Conservation (phyloP, 495 filamentous ascomycete genomes). For the Mytilinidion resinicola region DNA sequence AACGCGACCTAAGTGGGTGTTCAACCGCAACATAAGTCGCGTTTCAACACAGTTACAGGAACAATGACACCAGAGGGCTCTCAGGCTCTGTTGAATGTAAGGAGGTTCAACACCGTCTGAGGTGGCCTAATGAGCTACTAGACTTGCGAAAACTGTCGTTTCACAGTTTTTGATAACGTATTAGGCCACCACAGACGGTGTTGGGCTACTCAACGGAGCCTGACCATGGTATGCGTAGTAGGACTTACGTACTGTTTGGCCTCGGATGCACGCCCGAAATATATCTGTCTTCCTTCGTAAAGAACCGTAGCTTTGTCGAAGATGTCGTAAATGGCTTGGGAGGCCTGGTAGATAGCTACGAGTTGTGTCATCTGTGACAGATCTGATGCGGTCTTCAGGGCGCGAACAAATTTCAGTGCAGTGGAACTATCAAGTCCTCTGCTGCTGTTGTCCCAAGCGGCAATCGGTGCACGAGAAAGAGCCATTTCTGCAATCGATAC, state of each 20-base stretch:
- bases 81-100: no score
- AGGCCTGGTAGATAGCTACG: slow-evolving; percentile 83
- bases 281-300: slow-evolving; percentile 79
- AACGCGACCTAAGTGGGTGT: no score
- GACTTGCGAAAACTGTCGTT: no score
- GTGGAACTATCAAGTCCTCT: slow-evolving; percentile 74
- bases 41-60: no score
- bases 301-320: slow-evolving; percentile 76
- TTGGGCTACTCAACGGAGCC: no score
- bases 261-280: slow-evolving; percentile 57
- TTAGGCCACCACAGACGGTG: no score
- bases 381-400: slow-evolving; percentile 58
- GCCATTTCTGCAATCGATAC: slow-evolving; percentile 69
- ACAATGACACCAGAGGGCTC: no score
- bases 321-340: slow-evolving; percentile 59
- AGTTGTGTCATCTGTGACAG: slow-evolving; percentile 58
- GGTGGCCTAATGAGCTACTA: no score
- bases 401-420: slow-evolving; percentile 70
- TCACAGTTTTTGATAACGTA: no score
- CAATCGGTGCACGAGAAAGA: slow-evolving; percentile 59
- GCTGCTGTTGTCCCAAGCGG: slow-evolving; percentile 81
- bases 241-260: slow-evolving; percentile 64
- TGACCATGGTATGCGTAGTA: no score
- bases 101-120: no score
- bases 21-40: no score